These are phyloP conservation scores for Suhomyces chickasaworum DNA, from an alignment of 1,139 yeast genomes.

Conservation along the genomic window DNA sequence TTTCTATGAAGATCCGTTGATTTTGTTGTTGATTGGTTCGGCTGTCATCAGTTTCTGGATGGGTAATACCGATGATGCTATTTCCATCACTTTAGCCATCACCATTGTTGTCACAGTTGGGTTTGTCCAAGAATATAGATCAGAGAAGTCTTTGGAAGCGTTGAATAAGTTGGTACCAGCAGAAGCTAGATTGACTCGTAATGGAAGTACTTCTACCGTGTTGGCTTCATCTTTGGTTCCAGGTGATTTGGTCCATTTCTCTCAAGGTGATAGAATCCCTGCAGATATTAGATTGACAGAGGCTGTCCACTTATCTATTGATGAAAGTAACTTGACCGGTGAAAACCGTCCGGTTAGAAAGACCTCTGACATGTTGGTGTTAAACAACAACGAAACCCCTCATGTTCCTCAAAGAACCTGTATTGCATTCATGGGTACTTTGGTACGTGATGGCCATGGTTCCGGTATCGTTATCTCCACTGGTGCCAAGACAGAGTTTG, in stretches of 20 bases:
- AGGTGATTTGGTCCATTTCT: conserved; percentile 86
- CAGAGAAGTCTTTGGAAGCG: conserved; percentile 91
- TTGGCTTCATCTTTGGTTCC: conserved; percentile 88
- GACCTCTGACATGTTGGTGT: conserved; percentile 36
- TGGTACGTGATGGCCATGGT: conserved; percentile 93
- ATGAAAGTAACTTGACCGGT: conserved; percentile 92
- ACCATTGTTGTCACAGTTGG: conserved; percentile 92
- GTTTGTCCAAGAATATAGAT: conserved; percentile 92
- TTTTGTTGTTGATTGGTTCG: conserved; percentile 81
- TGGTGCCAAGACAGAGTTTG: conserved; percentile 85
- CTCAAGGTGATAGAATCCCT: conserved; percentile 93
- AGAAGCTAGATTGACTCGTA: conserved; percentile 84
- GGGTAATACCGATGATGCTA: conserved; percentile 93
- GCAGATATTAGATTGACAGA: conserved; percentile 85
- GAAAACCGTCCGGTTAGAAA: conserved; percentile 87
- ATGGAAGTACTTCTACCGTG: conserved; percentile 72
- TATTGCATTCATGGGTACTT: conserved; percentile 93
- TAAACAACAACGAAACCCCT: conserved; percentile 23
- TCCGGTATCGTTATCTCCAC: conserved; percentile 91
- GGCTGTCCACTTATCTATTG: conserved; percentile 77
- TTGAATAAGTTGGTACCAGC: conserved; percentile 91
- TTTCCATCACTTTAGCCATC: conserved; percentile 85
- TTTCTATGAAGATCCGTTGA: conserved; percentile 87
- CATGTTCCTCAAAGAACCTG: conserved; percentile 68
- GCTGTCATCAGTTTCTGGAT: conserved; percentile 81